phyloP scores from a whole-genome alignment of 2,329 filamentous ascomycete species.

The Colletotrichum truncatum region DNA sequence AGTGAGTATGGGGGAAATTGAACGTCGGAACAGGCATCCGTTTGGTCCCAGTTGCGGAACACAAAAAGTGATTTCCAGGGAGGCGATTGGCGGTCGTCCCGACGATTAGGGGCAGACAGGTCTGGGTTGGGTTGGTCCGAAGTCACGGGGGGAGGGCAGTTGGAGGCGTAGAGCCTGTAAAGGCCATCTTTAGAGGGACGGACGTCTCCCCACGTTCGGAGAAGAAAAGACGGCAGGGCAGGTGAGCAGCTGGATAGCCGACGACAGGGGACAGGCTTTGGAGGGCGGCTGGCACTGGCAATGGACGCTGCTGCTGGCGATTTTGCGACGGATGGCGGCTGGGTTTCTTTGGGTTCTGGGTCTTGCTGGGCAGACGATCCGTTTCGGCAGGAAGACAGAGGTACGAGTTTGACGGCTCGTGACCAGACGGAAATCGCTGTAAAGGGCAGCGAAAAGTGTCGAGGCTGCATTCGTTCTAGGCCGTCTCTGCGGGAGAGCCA shows the following conservation, averaged over 20 bases:
- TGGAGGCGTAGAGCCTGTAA: conserved; percentile 5
- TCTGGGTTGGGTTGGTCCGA: conserved; percentile 24
- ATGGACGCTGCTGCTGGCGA: not conserved
- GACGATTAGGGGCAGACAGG: conserved; percentile 9
- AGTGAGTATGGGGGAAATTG: conserved; percentile 7
- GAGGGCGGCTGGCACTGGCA: not conserved
- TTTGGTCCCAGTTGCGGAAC: not conserved
- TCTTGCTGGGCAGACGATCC: conserved; percentile 25
- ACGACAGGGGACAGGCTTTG: conserved; percentile 15
- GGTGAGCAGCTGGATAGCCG: conserved; percentile 17
- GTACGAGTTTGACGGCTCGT: conserved; percentile 21
- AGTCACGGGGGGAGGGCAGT: conserved; percentile 5
- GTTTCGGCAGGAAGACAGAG: conserved; percentile 27
- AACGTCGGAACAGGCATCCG: conserved; percentile 15
- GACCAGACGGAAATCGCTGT: conserved; percentile 25
- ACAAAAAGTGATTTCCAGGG: conserved; percentile 6
- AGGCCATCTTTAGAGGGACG: not conserved
- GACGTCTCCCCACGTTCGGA: not conserved
- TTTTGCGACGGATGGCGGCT: not conserved
- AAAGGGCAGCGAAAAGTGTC: conserved; percentile 22
- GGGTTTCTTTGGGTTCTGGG: not conserved
- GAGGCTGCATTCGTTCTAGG: conserved; percentile 20
- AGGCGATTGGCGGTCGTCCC: conserved; percentile 28
- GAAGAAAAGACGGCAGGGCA: conserved; percentile 5
- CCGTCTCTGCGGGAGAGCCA: conserved; percentile 20